Base-by-base conservation (phyloP, 176 grass and related monocot genomes). In the Melocanna baccifera region DNA sequence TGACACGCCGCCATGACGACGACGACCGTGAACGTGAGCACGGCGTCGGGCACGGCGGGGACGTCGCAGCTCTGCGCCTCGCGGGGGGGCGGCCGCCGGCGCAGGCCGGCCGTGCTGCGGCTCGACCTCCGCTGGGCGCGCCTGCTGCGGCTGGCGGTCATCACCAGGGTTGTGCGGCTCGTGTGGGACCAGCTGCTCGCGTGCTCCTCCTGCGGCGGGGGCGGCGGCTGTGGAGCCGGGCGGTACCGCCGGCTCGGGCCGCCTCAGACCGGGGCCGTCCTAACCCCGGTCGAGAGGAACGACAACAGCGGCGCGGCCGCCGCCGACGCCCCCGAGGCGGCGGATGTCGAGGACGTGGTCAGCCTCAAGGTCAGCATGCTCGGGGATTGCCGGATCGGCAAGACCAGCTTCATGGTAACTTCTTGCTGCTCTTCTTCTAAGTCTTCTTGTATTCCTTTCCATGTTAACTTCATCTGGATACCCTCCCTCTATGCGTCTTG, bases 361-460 rank as follows among this genome's bases (percentile, higher is more conserved):
- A 85, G 81, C 18, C 89, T 99, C 72, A 99, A 99, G 88, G 90
- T 99, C 87, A 94, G 91, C 86, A 66, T 99, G 71, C 97, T 99
- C 69, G 97, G 97, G 19, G 97, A 99, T 52, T 94, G 91, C 81
- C 93, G 79, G 50, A 93, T 91, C 61, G 97, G 97, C 56, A 99
- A 99, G 85, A 99, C 97, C 16, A 99, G 97, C 81, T 99, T 99
- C 91, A 91, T 99, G 97, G 97, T 99, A 94, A 59, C 37, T 79
- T 67, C 63, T 53, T n/a, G 22, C 10, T 16, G 8, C 23, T 50
- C 7, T 51, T 41, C 15, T 80, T 23, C 67, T 59, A 4, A 43
- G 20, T 19, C 48, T 43, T 41, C 18, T 8, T 62, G 7, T 11
- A 37, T 22, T 69, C 12, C 14, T 40, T 18, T 52, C 50, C 50